Base-by-base conservation (phyloP, 371 early-diverging fungal species). In the Lichtheimia ramosa region DNA sequence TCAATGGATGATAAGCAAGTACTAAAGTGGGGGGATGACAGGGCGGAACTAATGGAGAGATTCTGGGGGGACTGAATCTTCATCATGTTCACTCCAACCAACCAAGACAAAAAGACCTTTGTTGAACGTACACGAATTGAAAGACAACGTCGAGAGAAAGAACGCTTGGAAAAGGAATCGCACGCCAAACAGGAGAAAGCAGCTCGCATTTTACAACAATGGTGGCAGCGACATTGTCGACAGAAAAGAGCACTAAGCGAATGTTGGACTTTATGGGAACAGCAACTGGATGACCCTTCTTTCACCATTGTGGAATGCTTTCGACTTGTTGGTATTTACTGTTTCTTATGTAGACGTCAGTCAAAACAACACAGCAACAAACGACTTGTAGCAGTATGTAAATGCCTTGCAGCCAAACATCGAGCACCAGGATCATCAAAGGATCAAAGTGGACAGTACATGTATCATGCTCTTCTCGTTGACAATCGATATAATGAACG, bases 101-200 rank as follows among this genome's bases (percentile, higher is more conserved):
- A 71, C 56, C 48, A 66, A 24, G 56, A 68, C 7, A 80, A 71
- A 28, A 61, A 69, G 21, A 51, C 68, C 23, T 80, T 80, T 59
- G 54, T 80, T 12, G 72, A 75, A n/a, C 61, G 61, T 5, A 63
- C 70, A 20, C 66, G 70, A 48, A 55, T 60, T 24, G 75, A 77
- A 53, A 59, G 81, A 24, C 70, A 71, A 24, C 68, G 64, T n/a
- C 71, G 81, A 54, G 74, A 75, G 52, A 46, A 59, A 2, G 73
- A 80, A 27, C 55, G 75, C 4, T 24, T 55, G 27, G 54, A 70
- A 42, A 64, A 68, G 39, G 53, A 52, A 23, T 52, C 48, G 3
- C 12, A 46, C 0, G 53, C 56, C 12, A 60, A 59, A 23, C 54
- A 58, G 48, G 57, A 60, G 13, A 54, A 54, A 13, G 73, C 81